Evolutionary conservation across 2,329 filamentous ascomycete species (phyloP).

Genomic region (Immersiporthe knoxdaviesiana): DNA sequence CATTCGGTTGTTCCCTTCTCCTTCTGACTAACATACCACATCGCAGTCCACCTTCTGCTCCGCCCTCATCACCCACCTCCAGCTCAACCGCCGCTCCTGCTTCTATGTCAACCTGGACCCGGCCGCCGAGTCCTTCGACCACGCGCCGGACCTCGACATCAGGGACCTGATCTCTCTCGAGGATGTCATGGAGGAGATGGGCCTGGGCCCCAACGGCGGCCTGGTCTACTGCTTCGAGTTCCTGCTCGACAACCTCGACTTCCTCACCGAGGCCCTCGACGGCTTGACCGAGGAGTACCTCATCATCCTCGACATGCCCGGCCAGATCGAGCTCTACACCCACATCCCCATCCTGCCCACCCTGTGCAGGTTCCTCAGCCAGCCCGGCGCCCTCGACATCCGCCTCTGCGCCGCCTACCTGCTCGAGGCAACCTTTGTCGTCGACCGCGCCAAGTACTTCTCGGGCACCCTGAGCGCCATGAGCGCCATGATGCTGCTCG

Average conservation of each 20-base stretch:
- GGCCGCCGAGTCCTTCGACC: conserved; percentile 89
- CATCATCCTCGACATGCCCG: conserved; percentile 98
- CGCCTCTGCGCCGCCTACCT: conserved; percentile 92
- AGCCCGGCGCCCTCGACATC: conserved; percentile 80
- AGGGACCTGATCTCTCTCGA: conserved; percentile 91
- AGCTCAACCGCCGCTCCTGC: conserved; percentile 86
- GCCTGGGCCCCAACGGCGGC: conserved; percentile 87
- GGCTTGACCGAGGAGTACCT: conserved; percentile 91
- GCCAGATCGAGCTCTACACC: conserved; percentile 98
- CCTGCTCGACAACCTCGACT: conserved; percentile 91
- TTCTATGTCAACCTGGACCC: conserved; percentile 99
- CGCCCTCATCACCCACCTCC: conserved; percentile 88
- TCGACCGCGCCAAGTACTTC: conserved; percentile 97
- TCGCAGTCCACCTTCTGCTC: conserved; percentile 87
- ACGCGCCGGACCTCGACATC: conserved; percentile 92
- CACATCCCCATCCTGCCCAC: conserved; percentile 91
- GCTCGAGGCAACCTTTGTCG: conserved; percentile 91
- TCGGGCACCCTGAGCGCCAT: conserved; percentile 93
- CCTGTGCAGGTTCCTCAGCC: conserved; percentile 79
- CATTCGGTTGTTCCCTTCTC: neutral
- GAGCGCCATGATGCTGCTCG: conserved; percentile 98
- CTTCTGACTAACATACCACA: conserved; percentile 15
- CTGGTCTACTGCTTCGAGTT: conserved; percentile 98
- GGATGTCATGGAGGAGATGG: conserved; percentile 96
- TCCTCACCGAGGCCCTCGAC: conserved; percentile 82